A percentile compares a stretch with the other conserved stretches of the same genome.
Conservation (phyloP, 2,329 filamentous ascomycete species). For the Trichoderma sp. region DNA sequence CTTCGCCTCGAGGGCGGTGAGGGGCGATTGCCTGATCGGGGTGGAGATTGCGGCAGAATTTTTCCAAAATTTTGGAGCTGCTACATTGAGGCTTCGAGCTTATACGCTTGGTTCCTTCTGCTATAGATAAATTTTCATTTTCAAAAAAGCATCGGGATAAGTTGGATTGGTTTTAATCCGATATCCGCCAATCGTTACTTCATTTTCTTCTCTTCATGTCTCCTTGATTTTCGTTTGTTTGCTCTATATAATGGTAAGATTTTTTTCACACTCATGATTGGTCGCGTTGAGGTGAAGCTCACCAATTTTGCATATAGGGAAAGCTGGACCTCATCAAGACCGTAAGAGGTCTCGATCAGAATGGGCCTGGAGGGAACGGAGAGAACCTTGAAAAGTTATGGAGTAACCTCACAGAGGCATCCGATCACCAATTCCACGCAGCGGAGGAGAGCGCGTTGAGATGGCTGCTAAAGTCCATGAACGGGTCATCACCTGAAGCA, state of each 20-base stretch:
- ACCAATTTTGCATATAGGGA: slow-evolving; percentile 27
- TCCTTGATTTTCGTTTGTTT: background rate
- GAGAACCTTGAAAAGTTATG: slow-evolving; percentile 51
- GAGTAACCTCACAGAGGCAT: slow-evolving; percentile 44
- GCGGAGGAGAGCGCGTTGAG: slow-evolving; percentile 57
- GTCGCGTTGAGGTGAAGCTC: slow-evolving; percentile 5
- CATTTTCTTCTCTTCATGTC: slow-evolving; percentile 11
- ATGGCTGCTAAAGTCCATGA: slow-evolving; percentile 63
- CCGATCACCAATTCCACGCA: slow-evolving; percentile 46
- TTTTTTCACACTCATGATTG: background rate
- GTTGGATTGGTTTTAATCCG: background rate
- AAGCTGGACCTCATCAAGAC: slow-evolving; percentile 47
- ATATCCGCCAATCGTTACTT: background rate
- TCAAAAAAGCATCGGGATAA: background rate
- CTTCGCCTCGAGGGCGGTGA: slow-evolving; percentile 45
- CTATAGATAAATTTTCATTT: background rate
- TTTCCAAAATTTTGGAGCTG: slow-evolving; percentile 41
- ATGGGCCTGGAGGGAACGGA: slow-evolving; percentile 41
- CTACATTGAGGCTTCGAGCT: background rate
- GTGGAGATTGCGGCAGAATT: slow-evolving; percentile 43
- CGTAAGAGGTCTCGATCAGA: slow-evolving; percentile 55
- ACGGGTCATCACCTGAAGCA: slow-evolving; percentile 43
- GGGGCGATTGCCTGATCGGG: slow-evolving; percentile 23
- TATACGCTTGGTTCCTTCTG: background rate
- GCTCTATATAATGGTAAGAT: slow-evolving; percentile 1